Conservation (phyloP, 2,329 filamentous ascomycete genomes). For the Ophiostoma himal-ulmi region DNA sequence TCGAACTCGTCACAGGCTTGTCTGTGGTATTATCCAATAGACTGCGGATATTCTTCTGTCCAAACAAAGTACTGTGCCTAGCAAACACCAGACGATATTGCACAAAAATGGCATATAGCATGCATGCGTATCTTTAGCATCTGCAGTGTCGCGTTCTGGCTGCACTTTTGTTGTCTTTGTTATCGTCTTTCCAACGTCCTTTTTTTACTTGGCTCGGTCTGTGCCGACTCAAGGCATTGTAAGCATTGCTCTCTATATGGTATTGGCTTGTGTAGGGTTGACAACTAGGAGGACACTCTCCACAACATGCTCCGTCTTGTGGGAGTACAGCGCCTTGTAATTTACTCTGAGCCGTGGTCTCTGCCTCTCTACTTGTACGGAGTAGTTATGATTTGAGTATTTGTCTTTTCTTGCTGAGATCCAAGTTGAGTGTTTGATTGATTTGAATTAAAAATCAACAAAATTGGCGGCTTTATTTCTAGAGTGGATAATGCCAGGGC, state of each 20-base stretch:
- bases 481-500: background rate
- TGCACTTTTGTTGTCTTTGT: background rate
- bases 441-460: background rate
- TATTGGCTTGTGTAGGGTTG: background rate
- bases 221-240: background rate
- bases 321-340: background rate
- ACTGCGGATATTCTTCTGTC: background rate
- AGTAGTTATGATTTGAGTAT: background rate
- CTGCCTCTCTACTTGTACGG: background rate
- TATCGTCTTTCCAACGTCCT: background rate
- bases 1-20: background rate
- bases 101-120: background rate
- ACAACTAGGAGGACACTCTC: background rate
- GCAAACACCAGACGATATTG: background rate
- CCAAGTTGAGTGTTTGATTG: conserved; percentile 3
- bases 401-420: background rate
- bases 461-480: background rate
- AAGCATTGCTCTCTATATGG: background rate
- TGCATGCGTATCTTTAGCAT: background rate
- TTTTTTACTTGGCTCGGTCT: background rate
- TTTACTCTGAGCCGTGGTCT: background rate
- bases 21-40: background rate
- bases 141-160: background rate
- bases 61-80: background rate
- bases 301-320: background rate